Evolutionary conservation across 257 asterid genomes (phyloP).

Genomic region (Handroanthus guayacan): DNA sequence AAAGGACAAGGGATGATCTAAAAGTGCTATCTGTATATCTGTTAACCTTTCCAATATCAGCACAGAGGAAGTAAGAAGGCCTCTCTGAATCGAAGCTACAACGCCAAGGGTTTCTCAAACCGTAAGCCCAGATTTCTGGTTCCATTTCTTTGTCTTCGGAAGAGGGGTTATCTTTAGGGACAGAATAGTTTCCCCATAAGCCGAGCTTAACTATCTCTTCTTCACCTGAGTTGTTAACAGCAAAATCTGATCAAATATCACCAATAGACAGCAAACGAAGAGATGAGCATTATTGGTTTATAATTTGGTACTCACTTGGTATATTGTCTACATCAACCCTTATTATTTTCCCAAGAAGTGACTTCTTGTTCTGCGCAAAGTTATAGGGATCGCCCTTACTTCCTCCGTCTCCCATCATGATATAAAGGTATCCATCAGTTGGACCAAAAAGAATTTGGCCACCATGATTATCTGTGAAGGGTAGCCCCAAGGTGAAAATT

Average conservation of each 20-base stretch:
- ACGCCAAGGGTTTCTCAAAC: constrained; percentile 90
- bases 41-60: constrained; percentile 81
- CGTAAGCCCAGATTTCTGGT: constrained; percentile 85
- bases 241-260: background rate
- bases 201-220: constrained; percentile 59
- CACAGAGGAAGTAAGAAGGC: constrained; percentile 87
- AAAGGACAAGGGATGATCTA: background rate
- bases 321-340: constrained; percentile 77
- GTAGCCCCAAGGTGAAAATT: constrained; percentile 85
- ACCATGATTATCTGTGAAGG: constrained; percentile 68
- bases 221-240: constrained; percentile 48
- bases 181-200: constrained; percentile 84
- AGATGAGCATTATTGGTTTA: background rate
- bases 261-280: background rate
- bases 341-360: constrained; percentile 85
- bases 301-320: constrained; percentile 63
- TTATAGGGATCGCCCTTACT: constrained; percentile 79
- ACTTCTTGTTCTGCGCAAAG: constrained; percentile 88
- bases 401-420: constrained; percentile 95
- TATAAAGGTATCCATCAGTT: constrained; percentile 76
- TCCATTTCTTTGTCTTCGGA: constrained; percentile 62
- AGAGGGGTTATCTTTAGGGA: constrained; percentile 81
- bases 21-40: background rate
- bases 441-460: constrained; percentile 95
- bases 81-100: constrained; percentile 93